Evolutionary conservation across 352 stramenopile genomes (phyloP), one percentile per base, ranked within the genome.

Genomic region (Globisporangium recalcitrans): DNA sequence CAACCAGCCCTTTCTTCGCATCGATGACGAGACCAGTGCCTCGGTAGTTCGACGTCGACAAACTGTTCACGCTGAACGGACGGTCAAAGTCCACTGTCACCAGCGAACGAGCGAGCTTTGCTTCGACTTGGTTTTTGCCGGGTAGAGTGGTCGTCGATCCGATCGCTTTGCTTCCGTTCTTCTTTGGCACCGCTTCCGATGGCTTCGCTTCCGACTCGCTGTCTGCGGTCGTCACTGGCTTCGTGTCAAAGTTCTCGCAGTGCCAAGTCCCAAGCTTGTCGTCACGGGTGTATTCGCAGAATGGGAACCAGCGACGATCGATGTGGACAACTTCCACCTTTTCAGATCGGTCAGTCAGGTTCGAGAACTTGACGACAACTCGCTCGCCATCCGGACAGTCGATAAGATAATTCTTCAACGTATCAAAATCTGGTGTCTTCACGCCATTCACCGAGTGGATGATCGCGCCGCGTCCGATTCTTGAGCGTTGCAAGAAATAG

Each of bases 261-360:
- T 90, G 78, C 86, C 86, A 95, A 24, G 76, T 90, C 21, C 86
- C 86, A 24, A 86, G 71, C 46, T 75, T 80, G 60, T 95, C 86
- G 52, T 95, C 80, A 14, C 86, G 79, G 11, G 72, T 80, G 63
- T 92, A 93, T 51, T 93, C 77, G n/a, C 74, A 86, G 55, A 93
- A 93, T 14, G 86, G 84, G 63, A 97, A 97, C 91, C 91, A 98
- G n/a, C 89, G 87, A 10, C 86, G 80, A 60, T 98, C 90, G 16
- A 97, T 84, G 64, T 92, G 86, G 10, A 93, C 86, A 14, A 95
- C 83, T 44, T 95, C 86, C 3, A 95, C 80, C 54, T 90, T 88
- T 49, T 92, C 83, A 1, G 83, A 70, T 57, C 90, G 90, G 64
- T 90, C 81, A 6, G 75, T 78, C 48, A 95, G 61, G 58, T 85